Evolutionary conservation across 2,329 filamentous ascomycete genomes (phyloP), one percentile per base, ranked within the genome.

Genomic region (Alternaria infectoria): DNA sequence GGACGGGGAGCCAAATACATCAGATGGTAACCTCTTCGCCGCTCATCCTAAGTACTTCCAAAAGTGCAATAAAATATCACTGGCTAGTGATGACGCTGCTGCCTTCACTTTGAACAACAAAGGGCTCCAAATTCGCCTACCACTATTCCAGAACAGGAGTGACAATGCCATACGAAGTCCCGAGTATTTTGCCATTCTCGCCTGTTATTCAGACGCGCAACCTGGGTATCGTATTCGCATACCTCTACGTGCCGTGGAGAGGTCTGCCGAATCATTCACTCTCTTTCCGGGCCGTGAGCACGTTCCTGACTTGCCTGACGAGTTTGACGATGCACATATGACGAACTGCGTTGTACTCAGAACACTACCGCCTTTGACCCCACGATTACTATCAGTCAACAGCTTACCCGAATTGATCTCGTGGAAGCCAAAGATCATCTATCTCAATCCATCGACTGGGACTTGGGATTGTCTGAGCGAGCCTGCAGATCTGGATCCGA

Each of bases 21-120:
- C 26, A 15, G 28, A 36, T 6, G 28, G 19, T 1, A 0, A 17
- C 3, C 3, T 52, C 6, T 9, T 52, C 7, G 17, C 28, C 23
- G 0, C 13, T 17, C 19, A 12, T 36, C 49, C 30, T 0, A 17
- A 8, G 1, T 13, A 52, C 19, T 36, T 32, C 2, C 1, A 6
- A 11, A 0, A 2, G 11, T 52, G 28, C 5, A 12, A 8, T 5
- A 0, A 0, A 4, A 23, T 52, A 52, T n/a, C 28, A 3, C 3
- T 52, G 12, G 26, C 13, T 0, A 5, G 5, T 12, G 49, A n/a
- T 3, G 19, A 23, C 7, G 28, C 5, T 36, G 5, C 9, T 23
- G 5, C 17, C 30, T 36, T 36, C 19, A 7, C 49, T 3, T 7
- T 51, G 3, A 23, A 11, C 28, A 51, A 51, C 9, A 36, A 21